A percentile compares a stretch with the other conserved stretches of the same genome.
phyloP scores from a whole-genome alignment of 192 early-diverging fungal genomes.

The Mycoemilia scoparia region DNA sequence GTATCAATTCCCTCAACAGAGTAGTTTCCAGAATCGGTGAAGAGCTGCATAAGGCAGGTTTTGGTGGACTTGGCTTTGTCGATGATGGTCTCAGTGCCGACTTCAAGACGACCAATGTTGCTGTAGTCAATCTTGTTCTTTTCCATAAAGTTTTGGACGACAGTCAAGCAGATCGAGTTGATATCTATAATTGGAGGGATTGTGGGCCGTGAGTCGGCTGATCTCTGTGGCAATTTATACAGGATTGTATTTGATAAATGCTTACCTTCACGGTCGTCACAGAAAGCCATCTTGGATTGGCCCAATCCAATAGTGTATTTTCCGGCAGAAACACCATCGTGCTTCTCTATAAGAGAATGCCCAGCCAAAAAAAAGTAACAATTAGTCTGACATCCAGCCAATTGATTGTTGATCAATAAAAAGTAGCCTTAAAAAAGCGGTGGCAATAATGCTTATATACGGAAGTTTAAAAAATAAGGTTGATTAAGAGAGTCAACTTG shows the following conservation, averaged over 20 bases:
- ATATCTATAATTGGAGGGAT: too few relatives aligned
- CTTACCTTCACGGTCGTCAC: slow-evolving; percentile 86
- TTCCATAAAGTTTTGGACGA: slow-evolving; percentile 78
- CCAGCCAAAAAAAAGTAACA: too few relatives aligned
- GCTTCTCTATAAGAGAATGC: slow-evolving; percentile 53
- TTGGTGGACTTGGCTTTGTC: slow-evolving; percentile 99
- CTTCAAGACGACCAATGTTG: slow-evolving; percentile 85
- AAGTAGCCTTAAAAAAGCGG: too few relatives aligned
- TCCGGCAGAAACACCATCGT: slow-evolving; percentile 82
- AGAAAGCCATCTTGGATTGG: slow-evolving; percentile 84
- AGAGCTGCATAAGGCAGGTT: slow-evolving; percentile 89
- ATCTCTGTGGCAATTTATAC: background rate
- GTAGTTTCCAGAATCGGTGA: slow-evolving; percentile 74
- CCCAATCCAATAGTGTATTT: slow-evolving; percentile 99
- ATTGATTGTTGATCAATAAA: background rate
- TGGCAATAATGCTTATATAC: too few relatives aligned
- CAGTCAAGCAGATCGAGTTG: slow-evolving; percentile 32
- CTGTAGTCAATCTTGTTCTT: slow-evolving; percentile 75
- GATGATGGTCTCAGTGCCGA: slow-evolving; percentile 97
- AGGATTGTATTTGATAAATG: background rate
- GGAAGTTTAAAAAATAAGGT: too few relatives aligned
- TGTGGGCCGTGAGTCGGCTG: too few relatives aligned
- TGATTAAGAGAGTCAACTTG: too few relatives aligned
- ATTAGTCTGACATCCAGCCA: slow-evolving; percentile 7
- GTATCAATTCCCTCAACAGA: slow-evolving; percentile 94